phyloP scores from a whole-genome alignment of 192 early-diverging fungal genomes.

The Linnemannia exigua region DNA sequence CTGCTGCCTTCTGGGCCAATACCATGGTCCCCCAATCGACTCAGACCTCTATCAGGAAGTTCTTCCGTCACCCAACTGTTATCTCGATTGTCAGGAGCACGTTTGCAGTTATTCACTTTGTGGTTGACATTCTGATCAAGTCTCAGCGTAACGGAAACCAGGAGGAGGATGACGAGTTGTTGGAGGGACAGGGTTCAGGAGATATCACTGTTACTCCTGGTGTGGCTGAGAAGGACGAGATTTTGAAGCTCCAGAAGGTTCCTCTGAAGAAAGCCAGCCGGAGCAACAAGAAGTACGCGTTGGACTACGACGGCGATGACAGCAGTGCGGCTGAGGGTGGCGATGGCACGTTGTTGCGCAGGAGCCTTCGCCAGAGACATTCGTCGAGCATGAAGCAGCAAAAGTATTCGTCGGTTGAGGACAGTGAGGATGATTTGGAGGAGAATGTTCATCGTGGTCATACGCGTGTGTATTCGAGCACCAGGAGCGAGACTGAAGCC shows the following conservation, averaged over 20 bases:
- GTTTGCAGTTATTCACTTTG: conserved; percentile 55
- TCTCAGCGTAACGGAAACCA: conserved; percentile 60
- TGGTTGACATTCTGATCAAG: conserved; percentile 60
- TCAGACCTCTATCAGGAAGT: conserved; percentile 34
- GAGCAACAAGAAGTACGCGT: conserved; percentile 16
- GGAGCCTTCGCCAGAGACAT: conserved; percentile 14
- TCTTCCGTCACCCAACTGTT: conserved; percentile 52
- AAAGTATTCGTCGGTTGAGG: not conserved
- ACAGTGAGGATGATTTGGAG: conserved; percentile 24
- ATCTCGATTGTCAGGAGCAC: conserved; percentile 55
- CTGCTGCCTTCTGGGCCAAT: conserved; percentile 50
- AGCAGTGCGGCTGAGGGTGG: conserved; percentile 48
- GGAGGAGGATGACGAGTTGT: conserved; percentile 20
- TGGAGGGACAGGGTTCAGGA: not conserved
- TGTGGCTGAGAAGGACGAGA: conserved; percentile 18
- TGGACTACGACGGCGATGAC: conserved; percentile 52
- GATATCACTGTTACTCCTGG: not conserved
- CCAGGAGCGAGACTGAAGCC: conserved; percentile 41
- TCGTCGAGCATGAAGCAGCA: conserved; percentile 4
- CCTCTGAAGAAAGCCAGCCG: conserved; percentile 20
- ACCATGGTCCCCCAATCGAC: conserved; percentile 55
- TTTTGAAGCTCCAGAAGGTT: conserved; percentile 29
- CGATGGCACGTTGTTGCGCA: conserved; percentile 22
- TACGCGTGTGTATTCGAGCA: conserved; percentile 28
- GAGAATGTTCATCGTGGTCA: not conserved